Base-by-base conservation (phyloP, 2,329 filamentous ascomycete species). In the Alternaria sp. region DNA sequence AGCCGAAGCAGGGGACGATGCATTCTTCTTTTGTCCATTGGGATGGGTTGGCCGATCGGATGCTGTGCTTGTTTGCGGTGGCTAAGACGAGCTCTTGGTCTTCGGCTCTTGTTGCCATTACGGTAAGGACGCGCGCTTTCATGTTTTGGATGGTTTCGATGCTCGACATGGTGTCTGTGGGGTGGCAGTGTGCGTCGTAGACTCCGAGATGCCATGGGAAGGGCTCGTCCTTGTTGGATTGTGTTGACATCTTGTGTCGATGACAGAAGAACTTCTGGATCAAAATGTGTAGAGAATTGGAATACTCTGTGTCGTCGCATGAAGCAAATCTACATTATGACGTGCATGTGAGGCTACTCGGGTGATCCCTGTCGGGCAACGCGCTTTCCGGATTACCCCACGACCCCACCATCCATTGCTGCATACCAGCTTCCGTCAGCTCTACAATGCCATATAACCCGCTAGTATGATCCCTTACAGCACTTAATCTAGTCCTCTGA, bases 181-280 rank as follows among this genome's bases (percentile, higher is more conserved):
- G 92, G 76, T 96, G 92, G 79, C 92, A 95, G 82, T 96, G 92
- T 21, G 92, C 91, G 76, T 96, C 92, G 75, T 86, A 92, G 63
- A 93, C 83, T 52, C 89, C 90, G 30, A 90, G 79, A 59, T 90
- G 84, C 91, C 91, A 93, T 12, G 91, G 91, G 21, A 90, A 88
- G 0, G 66, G 54, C 43, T 68, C 64, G 12, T 67, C 59, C 5
- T 59, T 62, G 46, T 25, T 60, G 43, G 47, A 15, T 3, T 46
- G 47, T 26, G 47, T 15, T 19, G 56, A n/a, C 65, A 67, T 67
- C 12, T 23, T 17, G n/a, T n/a, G n/a, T n/a, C n/a, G n/a, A n/a
- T n/a, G n/a, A n/a, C n/a, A n/a, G n/a, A n/a, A n/a, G n/a, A n/a
- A n/a, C n/a, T n/a, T n/a, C n/a, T n/a, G n/a, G n/a, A n/a, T n/a